Base-by-base conservation (phyloP, 2,329 filamentous ascomycete species). In the Fusarium poae region DNA sequence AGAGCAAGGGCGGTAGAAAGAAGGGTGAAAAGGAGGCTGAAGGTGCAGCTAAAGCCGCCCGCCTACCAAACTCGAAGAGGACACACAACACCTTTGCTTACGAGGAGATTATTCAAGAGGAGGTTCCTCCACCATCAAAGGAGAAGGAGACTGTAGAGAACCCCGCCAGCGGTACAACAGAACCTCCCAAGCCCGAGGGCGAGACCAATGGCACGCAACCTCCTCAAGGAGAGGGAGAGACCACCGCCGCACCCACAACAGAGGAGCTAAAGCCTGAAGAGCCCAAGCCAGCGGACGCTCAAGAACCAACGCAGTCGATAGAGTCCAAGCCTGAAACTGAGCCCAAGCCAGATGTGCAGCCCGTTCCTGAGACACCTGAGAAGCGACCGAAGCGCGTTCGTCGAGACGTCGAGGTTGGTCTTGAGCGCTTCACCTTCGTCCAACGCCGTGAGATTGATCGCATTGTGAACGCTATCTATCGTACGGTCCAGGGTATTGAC, bases 401-500 rank as follows among this genome's bases (percentile, higher is more conserved):
- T 40, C 85, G 84, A 60, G 89, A 94, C 74, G 87, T 95, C 64
- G 92, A 95, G 74, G 88, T 96, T 44, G 92, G 92, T 2, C 83
- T 88, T 2, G 92, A 96, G 79, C 87, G 92, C 62, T 95, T 92
- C 79, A 85, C 83, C 61, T 90, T 90, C 68, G 89, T 88, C 3
- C 84, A 88, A 65, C 89, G 91, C 55, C 86, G 84, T 5, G 89
- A 97, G 57, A 86, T 98, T 43, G 93, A 97, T 76, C 89, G 89
- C 57, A 93, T 99, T 67, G 92, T 92, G 25, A 90, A 91, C 56
- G 89, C 92, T 39, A 91, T 98, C 69, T 94, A 97, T 79, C 89
- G 91, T 60, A 90, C 93, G 1, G 89, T 98, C 53, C 90, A 94
- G 72, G 88, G 89, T 35, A 92, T 97, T 25, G 90, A 93, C 45